Evolutionary conservation across 169 alveolate species (phyloP).

Genomic region (Cryptosporidium sp.): DNA sequence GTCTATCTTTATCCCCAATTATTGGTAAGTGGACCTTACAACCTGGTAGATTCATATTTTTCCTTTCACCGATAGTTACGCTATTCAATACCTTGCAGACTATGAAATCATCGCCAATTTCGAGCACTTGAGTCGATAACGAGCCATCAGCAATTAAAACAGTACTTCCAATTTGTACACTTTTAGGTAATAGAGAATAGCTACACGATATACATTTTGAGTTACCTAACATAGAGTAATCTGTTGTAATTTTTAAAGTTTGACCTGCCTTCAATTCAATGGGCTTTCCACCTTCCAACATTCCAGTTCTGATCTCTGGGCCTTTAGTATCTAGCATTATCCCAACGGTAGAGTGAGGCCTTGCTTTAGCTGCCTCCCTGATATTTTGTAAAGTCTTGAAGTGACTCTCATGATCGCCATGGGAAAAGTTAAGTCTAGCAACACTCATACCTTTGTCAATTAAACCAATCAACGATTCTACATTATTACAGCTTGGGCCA

Average conservation of each 20-base stretch:
- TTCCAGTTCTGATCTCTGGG: constrained; percentile 99
- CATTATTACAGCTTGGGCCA: constrained; percentile 96
- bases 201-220: constrained; percentile 92
- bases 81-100: constrained; percentile 91
- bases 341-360: constrained; percentile 93
- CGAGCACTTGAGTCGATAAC: constrained; percentile 91
- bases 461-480: constrained; percentile 92
- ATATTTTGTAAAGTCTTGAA: constrained; percentile 88
- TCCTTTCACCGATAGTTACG: constrained; percentile 95
- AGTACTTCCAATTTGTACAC: constrained; percentile 93
- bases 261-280: constrained; percentile 92
- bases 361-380: constrained; percentile 92
- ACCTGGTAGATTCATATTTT: constrained; percentile 98
- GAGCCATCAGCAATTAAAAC: constrained; percentile 98
- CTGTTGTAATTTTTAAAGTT: constrained; percentile 93
- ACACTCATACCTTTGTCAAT: constrained; percentile 97
- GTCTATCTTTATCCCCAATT: constrained; percentile 96
- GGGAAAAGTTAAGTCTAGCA: constrained; percentile 98
- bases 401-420: constrained; percentile 96
- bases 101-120: constrained; percentile 87
- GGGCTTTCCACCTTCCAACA: constrained; percentile 90
- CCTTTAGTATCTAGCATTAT: constrained; percentile 99
- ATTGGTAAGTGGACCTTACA: constrained; percentile 97
- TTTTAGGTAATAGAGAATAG: constrained; percentile 91
- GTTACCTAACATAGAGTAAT: constrained; percentile 93